Evolutionary conservation across 164 flowering plant species (phyloP).

Genomic region (Macadamia integrifolia): DNA sequence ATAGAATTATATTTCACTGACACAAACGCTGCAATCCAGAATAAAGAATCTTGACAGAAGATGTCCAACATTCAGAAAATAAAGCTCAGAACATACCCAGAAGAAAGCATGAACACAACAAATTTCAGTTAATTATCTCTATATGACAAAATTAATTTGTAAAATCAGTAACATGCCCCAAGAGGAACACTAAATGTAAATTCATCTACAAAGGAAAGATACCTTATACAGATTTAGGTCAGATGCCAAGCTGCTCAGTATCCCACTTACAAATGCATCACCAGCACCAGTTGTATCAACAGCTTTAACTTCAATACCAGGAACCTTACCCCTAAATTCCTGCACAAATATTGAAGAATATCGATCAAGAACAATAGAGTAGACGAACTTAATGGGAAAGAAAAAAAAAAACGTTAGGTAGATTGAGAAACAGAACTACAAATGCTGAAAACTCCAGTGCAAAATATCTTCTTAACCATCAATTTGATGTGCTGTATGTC

Average conservation of each 20-base stretch:
- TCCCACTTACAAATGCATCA: conserved; percentile 84
- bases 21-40: no score
- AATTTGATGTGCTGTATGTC: no score
- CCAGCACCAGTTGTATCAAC: conserved; percentile 97
- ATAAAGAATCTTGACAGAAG: neutral
- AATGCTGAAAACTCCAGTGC: neutral
- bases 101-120: neutral
- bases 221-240: conserved; percentile 57
- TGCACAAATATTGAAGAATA: conserved; percentile 19
- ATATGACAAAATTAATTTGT: neutral
- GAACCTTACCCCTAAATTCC: conserved; percentile 73
- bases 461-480: neutral
- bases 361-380: neutral
- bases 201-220: conserved; percentile 1
- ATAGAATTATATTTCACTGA: no score
- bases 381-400: neutral
- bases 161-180: neutral
- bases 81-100: neutral
- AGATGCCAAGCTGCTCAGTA: conserved; percentile 54
- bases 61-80: neutral
- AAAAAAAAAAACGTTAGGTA: neutral
- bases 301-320: conserved; percentile 55
- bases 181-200: conserved; percentile 3
- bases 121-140: neutral
- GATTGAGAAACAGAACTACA: neutral